Evolutionary conservation across 768 basidiomycete genomes (phyloP), one percentile per base, ranked within the genome.

Genomic region (Vararia minispora): DNA sequence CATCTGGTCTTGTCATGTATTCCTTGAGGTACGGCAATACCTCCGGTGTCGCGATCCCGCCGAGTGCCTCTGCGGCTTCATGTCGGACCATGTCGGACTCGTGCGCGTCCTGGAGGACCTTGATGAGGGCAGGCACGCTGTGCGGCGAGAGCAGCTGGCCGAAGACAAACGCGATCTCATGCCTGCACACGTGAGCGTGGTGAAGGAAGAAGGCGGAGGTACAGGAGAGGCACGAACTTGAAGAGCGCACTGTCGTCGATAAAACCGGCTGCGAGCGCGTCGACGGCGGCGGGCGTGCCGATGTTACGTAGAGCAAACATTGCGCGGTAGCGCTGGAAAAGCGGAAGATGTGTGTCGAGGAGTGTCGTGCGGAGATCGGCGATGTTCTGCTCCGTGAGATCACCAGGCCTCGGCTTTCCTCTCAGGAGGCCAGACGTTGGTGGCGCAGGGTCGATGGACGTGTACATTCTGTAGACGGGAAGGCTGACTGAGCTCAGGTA

Each of bases 11-110:
- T 17, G 58, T 60, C 67, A 83, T 76, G 79, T 89, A 95, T 56
- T 91, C 84, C 47, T 77, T 75, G 26, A 99, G 63, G 46, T 90
- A 71, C 1, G 84, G 80, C 24, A 97, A 67, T 3, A 95, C 91
- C 38, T 94, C 90, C 0, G 88, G 86, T 2, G 83, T 89, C 20
- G 82, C 92, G 40, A 99, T 98, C 4, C 94, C 89, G n/a, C 95
- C 95, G 0, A 99, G 71, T 6, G 95, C 95, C 59, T 99, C 95
- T 3, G 95, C 95, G 18, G 94, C 95, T 59, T 99, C 95, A 50
- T 99, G 95, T 23, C 95, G 76, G 8, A 99, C 95, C 94, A 99
- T 98, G 40, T 91, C 89, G 9, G 80, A 80, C 58, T 98, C 95
- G 2, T 62, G 54, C 2, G 56, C 39, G 47, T 90, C 63, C 46